Conservation (phyloP, 2,329 filamentous ascomycete species). For the Mycogone perniciosa region DNA sequence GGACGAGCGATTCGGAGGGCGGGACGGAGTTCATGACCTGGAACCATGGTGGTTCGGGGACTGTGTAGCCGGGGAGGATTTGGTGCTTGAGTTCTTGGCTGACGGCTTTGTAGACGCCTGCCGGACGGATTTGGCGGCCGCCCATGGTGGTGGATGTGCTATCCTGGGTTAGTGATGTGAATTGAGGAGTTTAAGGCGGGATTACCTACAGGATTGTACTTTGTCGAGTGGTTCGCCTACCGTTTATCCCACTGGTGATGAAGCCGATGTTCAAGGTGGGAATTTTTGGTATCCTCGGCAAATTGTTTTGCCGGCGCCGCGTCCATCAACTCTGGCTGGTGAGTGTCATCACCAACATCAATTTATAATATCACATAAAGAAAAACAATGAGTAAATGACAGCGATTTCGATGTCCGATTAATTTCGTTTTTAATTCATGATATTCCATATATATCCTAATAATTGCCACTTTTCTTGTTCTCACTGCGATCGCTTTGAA, state of each 20-base stretch:
- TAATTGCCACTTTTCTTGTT: too few species aligned
- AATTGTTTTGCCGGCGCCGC: slow-evolving; percentile 9
- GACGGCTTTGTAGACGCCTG: slow-evolving; percentile 42
- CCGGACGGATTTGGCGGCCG: slow-evolving; percentile 39
- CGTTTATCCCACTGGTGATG: not conserved
- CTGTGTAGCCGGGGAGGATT: slow-evolving; percentile 28
- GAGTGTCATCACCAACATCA: too few species aligned
- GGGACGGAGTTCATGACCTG: slow-evolving; percentile 46
- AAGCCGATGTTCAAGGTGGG: not conserved
- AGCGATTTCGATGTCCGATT: too few species aligned
- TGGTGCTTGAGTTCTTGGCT: slow-evolving; percentile 37
- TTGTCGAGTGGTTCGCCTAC: not conserved
- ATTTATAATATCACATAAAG: too few species aligned
- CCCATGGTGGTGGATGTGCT: slow-evolving; percentile 26
- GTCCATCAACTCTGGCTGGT: not conserved
- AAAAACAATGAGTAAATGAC: not conserved
- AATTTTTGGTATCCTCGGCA: slow-evolving; percentile 11
- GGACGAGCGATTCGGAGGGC: slow-evolving; percentile 52
- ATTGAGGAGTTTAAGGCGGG: not conserved
- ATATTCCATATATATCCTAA: too few species aligned
- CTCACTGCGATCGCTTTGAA: too few species aligned
- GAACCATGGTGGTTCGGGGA: slow-evolving; percentile 42
- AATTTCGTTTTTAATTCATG: too few species aligned
- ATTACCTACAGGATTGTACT: not conserved
- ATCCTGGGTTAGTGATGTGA: not conserved